phyloP scores from a whole-genome alignment of 768 basidiomycete species.

The Leccinum subgranulosum region DNA sequence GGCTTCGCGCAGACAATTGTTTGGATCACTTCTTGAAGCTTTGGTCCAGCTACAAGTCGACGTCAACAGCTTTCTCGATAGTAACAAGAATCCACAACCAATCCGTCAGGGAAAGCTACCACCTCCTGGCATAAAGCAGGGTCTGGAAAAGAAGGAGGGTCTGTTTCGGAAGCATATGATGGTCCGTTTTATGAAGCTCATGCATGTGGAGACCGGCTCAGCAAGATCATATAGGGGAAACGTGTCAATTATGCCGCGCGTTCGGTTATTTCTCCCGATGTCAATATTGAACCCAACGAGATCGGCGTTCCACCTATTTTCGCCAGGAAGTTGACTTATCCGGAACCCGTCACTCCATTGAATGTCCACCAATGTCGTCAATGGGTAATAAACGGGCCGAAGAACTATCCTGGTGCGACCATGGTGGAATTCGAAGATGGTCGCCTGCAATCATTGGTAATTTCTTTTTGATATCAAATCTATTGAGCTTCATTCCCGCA shows the following conservation, averaged over 20 bases:
- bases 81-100: conserved; percentile 88
- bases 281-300: conserved; percentile 98
- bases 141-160: conserved; percentile 98
- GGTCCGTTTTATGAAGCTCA: conserved; percentile 46
- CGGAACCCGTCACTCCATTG: conserved; percentile 90
- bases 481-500: conserved; percentile 2
- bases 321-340: conserved; percentile 93
- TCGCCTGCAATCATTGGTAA: conserved; percentile 75
- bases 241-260: conserved; percentile 99
- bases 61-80: conserved; percentile 97
- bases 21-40: conserved; percentile 70
- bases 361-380: conserved; percentile 89
- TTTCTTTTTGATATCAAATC: neutral
- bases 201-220: neutral
- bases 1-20: conserved; percentile 48
- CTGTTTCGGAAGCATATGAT: conserved; percentile 99
- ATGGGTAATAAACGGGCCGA: conserved; percentile 87
- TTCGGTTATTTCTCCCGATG: conserved; percentile 99
- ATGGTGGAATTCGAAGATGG: conserved; percentile 97
- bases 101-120: conserved; percentile 85
- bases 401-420: conserved; percentile 86
- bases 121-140: conserved; percentile 92
- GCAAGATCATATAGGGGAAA: conserved; percentile 66
- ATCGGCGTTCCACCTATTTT: conserved; percentile 98
- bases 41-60: conserved; percentile 90